Conservation (phyloP, 2,329 filamentous ascomycete genomes). For the Nannizzia gypsea region DNA sequence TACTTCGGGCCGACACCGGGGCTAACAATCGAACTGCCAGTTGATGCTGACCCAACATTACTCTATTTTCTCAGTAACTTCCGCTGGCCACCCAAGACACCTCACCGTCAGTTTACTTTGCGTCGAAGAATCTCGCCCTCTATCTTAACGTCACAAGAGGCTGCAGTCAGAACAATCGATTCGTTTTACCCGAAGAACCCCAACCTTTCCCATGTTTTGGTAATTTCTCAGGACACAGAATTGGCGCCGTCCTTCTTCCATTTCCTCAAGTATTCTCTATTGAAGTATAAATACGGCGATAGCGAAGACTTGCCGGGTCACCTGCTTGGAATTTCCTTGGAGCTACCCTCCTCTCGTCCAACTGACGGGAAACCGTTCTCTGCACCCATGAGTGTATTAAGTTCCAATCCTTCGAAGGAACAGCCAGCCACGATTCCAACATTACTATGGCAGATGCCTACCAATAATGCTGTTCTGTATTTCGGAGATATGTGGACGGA, state of each 20-base stretch:
- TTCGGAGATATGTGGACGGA: conserved; percentile 80
- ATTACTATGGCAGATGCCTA: conserved; percentile 78
- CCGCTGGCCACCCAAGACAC: conserved; percentile 51
- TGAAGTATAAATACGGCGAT: conserved; percentile 66
- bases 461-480: conserved; percentile 68
- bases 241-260: conserved; percentile 73
- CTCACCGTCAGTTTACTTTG: conserved; percentile 48
- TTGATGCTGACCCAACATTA: conserved; percentile 53
- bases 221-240: conserved; percentile 71
- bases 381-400: conserved; percentile 27
- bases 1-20: conserved; percentile 60
- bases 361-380: conserved; percentile 46
- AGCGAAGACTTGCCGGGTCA: conserved; percentile 36
- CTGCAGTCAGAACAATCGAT: conserved; percentile 65
- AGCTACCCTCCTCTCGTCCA: conserved; percentile 48
- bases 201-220: conserved; percentile 59
- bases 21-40: conserved; percentile 73
- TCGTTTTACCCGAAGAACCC: conserved; percentile 69
- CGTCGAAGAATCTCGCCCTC: conserved; percentile 58
- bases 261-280: conserved; percentile 64
- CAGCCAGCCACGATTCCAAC: conserved; percentile 35
- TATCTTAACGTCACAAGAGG: conserved; percentile 53
- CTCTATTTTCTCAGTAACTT: conserved; percentile 52
- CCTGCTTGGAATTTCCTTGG: conserved; percentile 69
- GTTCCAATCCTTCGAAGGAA: conserved; percentile 2